Percentiles rank a stretch among this genome's conserved stretches.
Conservation (phyloP, 73 alveolate species). For the Urostyla sp. region DNA sequence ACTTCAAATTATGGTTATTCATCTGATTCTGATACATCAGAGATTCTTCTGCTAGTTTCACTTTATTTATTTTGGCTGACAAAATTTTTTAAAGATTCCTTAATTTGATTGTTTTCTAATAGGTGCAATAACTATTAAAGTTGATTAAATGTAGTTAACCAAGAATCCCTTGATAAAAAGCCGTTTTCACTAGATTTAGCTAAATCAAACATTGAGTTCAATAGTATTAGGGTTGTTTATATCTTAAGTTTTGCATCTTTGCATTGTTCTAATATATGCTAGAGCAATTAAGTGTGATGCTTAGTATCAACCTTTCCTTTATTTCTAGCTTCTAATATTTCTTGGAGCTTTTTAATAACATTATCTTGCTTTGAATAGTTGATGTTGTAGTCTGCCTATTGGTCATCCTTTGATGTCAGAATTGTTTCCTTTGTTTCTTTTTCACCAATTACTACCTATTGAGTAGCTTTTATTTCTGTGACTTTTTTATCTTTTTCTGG, state of each 20-base stretch:
- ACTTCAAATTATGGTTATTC: slow-evolving; percentile 5
- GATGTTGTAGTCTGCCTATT: not conserved
- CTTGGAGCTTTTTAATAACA: slow-evolving; percentile 29
- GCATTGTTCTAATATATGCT: not conserved
- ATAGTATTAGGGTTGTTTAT: slow-evolving; percentile 6
- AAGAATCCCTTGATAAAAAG: slow-evolving; percentile 53
- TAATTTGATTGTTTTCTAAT: not conserved
- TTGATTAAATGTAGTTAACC: slow-evolving; percentile 28
- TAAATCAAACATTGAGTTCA: slow-evolving; percentile 28
- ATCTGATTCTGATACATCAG: not conserved
- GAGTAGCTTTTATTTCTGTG: slow-evolving; percentile 3
- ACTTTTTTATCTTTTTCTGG: slow-evolving; percentile 30
- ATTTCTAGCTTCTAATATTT: slow-evolving; percentile 42
- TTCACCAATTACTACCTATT: not conserved
- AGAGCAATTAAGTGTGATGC: slow-evolving; percentile 16
- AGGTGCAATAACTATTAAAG: not conserved
- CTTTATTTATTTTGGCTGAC: not conserved
- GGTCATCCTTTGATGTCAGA: not conserved
- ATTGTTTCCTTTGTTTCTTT: slow-evolving; percentile 48
- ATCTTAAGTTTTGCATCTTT: slow-evolving; percentile 31
- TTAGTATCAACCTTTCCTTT: slow-evolving; percentile 50
- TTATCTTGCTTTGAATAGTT: slow-evolving; percentile 41
- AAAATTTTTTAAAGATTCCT: not conserved
- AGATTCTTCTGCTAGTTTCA: not conserved
- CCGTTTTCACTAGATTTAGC: slow-evolving; percentile 47